phyloP scores from a whole-genome alignment of 83 land plant species.

The Picea abies region DNA sequence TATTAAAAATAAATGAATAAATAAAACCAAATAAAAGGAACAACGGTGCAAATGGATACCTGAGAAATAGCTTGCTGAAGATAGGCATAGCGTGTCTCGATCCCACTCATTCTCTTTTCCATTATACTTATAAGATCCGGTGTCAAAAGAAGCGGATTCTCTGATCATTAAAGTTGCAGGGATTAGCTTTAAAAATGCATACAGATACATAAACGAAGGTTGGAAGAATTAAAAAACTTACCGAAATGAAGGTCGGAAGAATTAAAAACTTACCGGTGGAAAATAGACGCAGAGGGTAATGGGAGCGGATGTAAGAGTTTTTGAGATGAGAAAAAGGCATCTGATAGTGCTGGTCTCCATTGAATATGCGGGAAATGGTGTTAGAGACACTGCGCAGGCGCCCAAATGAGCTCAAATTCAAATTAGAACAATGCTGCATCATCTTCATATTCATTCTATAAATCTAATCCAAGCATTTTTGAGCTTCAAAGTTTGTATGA shows the following conservation, averaged over 20 bases:
- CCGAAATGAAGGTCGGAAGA: too few species aligned
- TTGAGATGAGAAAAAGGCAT: not conserved
- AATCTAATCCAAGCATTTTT: too few species aligned
- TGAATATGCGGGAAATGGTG: not conserved
- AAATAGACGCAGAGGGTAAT: not conserved
- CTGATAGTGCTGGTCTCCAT: not conserved
- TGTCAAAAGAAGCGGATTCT: not conserved
- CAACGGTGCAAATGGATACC: not conserved
- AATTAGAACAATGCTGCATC: not conserved
- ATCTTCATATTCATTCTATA: too few species aligned
- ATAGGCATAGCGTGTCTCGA: slow-evolving; percentile 4
- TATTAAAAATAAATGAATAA: too few species aligned
- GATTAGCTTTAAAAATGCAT: too few species aligned
- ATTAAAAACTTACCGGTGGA: not conserved
- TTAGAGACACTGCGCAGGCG: not conserved
- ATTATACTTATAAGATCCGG: slow-evolving; percentile 2
- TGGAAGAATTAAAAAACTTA: too few species aligned
- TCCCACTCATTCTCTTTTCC: slow-evolving; percentile 13
- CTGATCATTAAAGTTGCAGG: not conserved
- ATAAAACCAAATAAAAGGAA: too few species aligned
- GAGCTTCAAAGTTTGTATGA: too few species aligned
- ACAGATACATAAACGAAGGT: too few species aligned
- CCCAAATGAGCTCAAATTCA: not conserved
- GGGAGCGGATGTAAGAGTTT: not conserved
- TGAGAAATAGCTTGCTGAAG: slow-evolving; percentile 10